Base-by-base conservation (phyloP, 2,329 filamentous ascomycete genomes). In the Talaromyces sp. region DNA sequence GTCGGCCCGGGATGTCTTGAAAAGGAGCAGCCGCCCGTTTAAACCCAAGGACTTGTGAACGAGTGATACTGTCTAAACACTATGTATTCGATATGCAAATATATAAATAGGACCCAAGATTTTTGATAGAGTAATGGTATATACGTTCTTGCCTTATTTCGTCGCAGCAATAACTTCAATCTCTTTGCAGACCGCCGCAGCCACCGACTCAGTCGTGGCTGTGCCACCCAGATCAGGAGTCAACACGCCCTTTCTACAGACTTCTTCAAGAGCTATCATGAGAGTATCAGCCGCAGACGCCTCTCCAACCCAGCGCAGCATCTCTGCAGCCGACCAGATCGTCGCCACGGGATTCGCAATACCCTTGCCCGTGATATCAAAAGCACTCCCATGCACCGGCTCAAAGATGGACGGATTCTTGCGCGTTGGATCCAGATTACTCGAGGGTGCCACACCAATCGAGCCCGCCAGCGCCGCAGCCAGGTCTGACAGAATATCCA, bases 381-480 rank as follows among this genome's bases (percentile, higher is more conserved):
- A 83, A 0, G 83, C 84, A 56, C 78, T 82, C 4, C 83, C 84
- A 64, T 85, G 83, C 23, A 84, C 81, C 12, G 83, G 82, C 73
- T 85, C 83, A 64, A 84, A 85, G 69, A 85, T 78, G 59, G 79
- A 82, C 0, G 84, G 84, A 63, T 82, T 81, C 60, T 78, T 69
- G 31, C 81, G 73, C 8, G 80, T 83, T 0, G 86, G 85, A 64
- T 88, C 85, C 0, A 89, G 75, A 65, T 87, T 88, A 60, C 79
- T 83, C 0, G 86, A 87, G 4, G 86, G 85, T 8, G 86, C 86
- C 57, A 89, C 87, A 10, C 87, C 86, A 61, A 89, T 89, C 3
- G 81, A 85, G 0, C 86, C 86, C 1, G 86, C 85, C 2, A 89
- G 76, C 1, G 85, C 85, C 8, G 87, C 86, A 2, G 86, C 87